Evolutionary conservation across 371 early-diverging fungal genomes (phyloP).

Genomic region (Lichtheimia corymbifera): DNA sequence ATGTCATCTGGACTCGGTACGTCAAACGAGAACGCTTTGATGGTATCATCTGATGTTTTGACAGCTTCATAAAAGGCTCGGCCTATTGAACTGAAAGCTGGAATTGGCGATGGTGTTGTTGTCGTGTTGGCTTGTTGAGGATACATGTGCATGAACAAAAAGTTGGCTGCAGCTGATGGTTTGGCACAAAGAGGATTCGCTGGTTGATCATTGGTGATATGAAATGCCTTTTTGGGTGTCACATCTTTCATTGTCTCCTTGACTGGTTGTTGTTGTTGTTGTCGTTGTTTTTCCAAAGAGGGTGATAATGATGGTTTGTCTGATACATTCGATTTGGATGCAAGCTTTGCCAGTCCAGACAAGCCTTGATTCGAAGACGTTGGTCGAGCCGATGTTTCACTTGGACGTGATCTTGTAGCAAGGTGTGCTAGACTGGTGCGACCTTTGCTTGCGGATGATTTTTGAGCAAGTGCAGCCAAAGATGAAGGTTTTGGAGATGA

Average conservation of each 20-base stretch:
- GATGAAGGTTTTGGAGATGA: constrained; percentile 5
- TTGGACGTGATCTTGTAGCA: constrained; percentile 14
- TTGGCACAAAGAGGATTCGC: constrained; percentile 35
- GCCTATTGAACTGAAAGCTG: constrained; percentile 14
- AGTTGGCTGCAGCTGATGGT: constrained; percentile 51
- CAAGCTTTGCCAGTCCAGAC: constrained; percentile 1
- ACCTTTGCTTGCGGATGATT: constrained; percentile 12
- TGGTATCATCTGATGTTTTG: constrained; percentile 22
- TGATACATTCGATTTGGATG: background rate
- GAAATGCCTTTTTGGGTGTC: background rate
- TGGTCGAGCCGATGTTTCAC: background rate
- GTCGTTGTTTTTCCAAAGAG: background rate
- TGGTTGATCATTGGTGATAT: background rate
- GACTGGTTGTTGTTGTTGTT: too few relatives aligned
- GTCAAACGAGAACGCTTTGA: constrained; percentile 66
- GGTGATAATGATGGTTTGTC: background rate
- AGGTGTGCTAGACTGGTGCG: constrained; percentile 22
- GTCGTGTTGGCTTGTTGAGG: too few relatives aligned
- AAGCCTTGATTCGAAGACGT: background rate
- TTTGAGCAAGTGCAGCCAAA: constrained; percentile 35
- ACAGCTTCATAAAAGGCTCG: constrained; percentile 29
- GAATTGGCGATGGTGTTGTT: background rate
- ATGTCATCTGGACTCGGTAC: constrained; percentile 85
- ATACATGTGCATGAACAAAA: constrained; percentile 30
- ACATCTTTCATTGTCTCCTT: background rate